phyloP scores from a whole-genome alignment of 331 rosid genomes.

The Quercus tomentella region DNA sequence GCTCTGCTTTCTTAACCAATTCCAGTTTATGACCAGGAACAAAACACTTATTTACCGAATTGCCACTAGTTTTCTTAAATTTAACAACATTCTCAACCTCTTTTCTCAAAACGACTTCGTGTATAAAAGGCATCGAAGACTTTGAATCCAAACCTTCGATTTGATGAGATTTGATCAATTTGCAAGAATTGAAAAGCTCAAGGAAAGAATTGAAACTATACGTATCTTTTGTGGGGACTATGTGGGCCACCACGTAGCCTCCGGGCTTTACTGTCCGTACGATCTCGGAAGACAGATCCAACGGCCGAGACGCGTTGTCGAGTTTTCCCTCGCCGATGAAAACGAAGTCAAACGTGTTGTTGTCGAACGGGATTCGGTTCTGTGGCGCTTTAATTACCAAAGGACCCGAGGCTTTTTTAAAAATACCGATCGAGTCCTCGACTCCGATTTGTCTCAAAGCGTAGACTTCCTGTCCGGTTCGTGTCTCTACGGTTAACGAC shows the following conservation, averaged over 20 bases:
- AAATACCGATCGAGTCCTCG: conserved; percentile 52
- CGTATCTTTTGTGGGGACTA: conserved; percentile 57
- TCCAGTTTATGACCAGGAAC: conserved; percentile 75
- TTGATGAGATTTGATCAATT: conserved; percentile 55
- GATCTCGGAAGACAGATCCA: conserved; percentile 66
- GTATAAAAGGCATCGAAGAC: conserved; percentile 52
- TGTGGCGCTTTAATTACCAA: conserved; percentile 53
- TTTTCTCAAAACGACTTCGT: conserved; percentile 71
- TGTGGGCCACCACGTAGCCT: conserved; percentile 88
- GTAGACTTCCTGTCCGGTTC: conserved; percentile 64
- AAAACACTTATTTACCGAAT: conserved; percentile 47
- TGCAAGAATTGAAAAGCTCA: conserved; percentile 77
- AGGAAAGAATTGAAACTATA: conserved; percentile 93
- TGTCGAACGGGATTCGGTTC: conserved; percentile 53
- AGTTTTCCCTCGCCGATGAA: conserved; percentile 67
- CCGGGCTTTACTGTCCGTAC: conserved; percentile 66
- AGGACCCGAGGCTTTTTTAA: conserved; percentile 64
- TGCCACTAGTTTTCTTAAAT: conserved; percentile 19
- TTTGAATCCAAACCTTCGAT: conserved; percentile 54
- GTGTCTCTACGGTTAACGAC: conserved; percentile 69
- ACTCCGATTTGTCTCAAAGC: conserved; percentile 79
- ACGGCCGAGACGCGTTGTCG: conserved; percentile 42
- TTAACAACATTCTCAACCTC: conserved; percentile 30
- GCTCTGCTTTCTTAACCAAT: conserved; percentile 71
- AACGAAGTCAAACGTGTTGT: conserved; percentile 57